phyloP scores from a whole-genome alignment of 352 stramenopile species.

The Globisporangium camurandrum region DNA sequence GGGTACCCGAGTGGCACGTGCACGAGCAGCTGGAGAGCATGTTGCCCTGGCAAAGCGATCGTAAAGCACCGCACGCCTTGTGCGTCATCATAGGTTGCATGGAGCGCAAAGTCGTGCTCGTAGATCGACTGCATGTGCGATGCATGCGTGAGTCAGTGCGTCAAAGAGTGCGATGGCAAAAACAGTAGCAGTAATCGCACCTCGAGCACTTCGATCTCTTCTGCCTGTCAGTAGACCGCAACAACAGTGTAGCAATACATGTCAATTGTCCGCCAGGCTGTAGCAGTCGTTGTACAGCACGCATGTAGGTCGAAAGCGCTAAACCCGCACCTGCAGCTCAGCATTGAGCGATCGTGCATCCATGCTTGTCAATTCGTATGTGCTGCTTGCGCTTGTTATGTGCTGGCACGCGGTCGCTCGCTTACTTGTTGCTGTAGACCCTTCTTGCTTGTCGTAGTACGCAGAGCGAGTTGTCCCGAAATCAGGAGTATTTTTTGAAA shows the following conservation, averaged over 20 bases:
- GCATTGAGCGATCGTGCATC: constrained; percentile 23
- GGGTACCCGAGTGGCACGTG: constrained; percentile 70
- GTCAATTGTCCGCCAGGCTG: not conserved
- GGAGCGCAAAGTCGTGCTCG: constrained; percentile 53
- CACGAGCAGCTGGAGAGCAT: constrained; percentile 61
- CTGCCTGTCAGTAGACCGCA: constrained; percentile 22
- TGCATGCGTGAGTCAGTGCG: not conserved
- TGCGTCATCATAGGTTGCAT: constrained; percentile 33
- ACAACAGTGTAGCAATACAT: not conserved
- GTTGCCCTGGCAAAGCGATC: constrained; percentile 44
- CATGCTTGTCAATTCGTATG: no score
- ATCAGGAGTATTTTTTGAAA: not conserved
- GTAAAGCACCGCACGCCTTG: constrained; percentile 45
- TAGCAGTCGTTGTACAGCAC: not conserved
- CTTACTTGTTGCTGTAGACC: constrained; percentile 5
- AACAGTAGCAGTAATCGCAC: constrained; percentile 14
- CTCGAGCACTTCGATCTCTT: constrained; percentile 75
- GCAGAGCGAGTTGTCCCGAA: not conserved
- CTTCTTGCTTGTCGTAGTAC: constrained; percentile 11
- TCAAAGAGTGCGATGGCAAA: not conserved
- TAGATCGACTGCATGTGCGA: constrained; percentile 55
- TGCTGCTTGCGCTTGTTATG: no score
- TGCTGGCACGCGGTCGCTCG: no score
- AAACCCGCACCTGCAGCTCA: constrained; percentile 59
- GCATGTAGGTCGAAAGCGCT: no score